These are phyloP conservation scores for Clarireedia homoeocarpa DNA, from an alignment of 2,329 filamentous ascomycete species.

Conservation along the genomic window DNA sequence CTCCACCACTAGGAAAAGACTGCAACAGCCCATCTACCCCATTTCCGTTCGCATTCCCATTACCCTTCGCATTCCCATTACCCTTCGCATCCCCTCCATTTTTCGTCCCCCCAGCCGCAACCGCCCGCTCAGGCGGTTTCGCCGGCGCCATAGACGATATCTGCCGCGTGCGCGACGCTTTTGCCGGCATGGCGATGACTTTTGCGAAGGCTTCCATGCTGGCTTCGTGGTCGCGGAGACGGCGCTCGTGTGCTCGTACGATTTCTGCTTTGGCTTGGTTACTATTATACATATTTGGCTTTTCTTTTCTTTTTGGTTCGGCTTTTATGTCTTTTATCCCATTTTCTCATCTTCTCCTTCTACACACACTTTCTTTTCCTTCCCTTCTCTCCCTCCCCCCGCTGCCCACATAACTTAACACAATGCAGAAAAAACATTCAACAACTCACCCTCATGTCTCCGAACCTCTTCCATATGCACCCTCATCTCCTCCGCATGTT, in stretches of 20 bases:
- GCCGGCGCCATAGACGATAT: constrained; percentile 20
- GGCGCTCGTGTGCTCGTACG: constrained; percentile 18
- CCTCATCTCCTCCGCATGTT: constrained; percentile 26
- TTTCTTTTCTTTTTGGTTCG: too few species aligned
- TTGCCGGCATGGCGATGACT: constrained; percentile 28
- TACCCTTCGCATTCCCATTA: background rate
- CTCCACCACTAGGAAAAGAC: background rate
- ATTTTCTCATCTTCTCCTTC: too few species aligned
- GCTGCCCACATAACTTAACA: too few species aligned
- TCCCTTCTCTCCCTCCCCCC: background rate
- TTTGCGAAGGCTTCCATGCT: constrained; percentile 27
- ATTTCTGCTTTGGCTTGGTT: constrained; percentile 7
- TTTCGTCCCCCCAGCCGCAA: background rate
- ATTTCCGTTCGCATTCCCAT: background rate
- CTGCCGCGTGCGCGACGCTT: constrained; percentile 18
- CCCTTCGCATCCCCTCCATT: background rate
- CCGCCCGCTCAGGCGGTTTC: background rate
- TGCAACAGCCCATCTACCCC: background rate
- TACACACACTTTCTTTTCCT: background rate
- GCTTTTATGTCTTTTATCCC: too few species aligned
- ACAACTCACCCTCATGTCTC: constrained; percentile 20
- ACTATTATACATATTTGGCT: background rate
- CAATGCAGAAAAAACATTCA: background rate
- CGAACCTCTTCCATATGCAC: constrained; percentile 26
- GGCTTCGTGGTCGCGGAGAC: constrained; percentile 24